A percentile compares a stretch with the other conserved stretches of the same genome.
Conservation (phyloP, 345 rosid species). For the Acer yangbiense region DNA sequence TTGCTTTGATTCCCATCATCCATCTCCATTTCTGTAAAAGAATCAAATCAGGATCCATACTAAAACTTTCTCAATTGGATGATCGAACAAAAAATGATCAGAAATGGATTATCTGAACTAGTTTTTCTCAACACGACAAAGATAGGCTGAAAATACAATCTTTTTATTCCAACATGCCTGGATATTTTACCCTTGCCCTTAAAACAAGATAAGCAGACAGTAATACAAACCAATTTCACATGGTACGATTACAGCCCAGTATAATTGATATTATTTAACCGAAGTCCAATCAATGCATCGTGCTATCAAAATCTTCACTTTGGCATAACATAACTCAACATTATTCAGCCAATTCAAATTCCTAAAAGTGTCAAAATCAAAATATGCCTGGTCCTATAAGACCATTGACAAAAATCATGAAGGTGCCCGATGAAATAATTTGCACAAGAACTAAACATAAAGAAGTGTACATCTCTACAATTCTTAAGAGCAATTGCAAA, state of each 20-base stretch:
- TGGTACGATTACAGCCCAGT: not conserved
- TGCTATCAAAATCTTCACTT: not conserved
- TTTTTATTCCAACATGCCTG: not conserved
- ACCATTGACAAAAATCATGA: not conserved
- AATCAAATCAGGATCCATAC: not conserved
- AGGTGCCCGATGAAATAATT: not conserved
- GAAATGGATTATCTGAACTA: not conserved
- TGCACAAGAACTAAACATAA: not conserved
- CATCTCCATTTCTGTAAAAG: conserved; percentile 64
- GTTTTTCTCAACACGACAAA: not conserved
- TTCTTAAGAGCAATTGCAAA: no score
- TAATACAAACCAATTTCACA: not conserved
- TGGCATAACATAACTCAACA: not conserved
- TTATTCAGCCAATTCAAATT: not conserved
- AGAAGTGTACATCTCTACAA: no score
- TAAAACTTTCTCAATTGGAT: not conserved
- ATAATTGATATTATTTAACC: not conserved
- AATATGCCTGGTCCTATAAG: not conserved
- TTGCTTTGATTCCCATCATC: conserved; percentile 46
- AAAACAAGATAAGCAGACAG: not conserved
- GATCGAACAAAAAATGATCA: not conserved
- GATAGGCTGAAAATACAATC: not conserved
- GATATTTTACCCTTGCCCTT: not conserved
- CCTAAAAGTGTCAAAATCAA: not conserved
- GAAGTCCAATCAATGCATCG: not conserved